A percentile compares a stretch with the other conserved stretches of the same genome.
These are phyloP conservation scores for Boletus rubroflammeus DNA, from an alignment of 768 basidiomycete genomes.

Conservation along the genomic window DNA sequence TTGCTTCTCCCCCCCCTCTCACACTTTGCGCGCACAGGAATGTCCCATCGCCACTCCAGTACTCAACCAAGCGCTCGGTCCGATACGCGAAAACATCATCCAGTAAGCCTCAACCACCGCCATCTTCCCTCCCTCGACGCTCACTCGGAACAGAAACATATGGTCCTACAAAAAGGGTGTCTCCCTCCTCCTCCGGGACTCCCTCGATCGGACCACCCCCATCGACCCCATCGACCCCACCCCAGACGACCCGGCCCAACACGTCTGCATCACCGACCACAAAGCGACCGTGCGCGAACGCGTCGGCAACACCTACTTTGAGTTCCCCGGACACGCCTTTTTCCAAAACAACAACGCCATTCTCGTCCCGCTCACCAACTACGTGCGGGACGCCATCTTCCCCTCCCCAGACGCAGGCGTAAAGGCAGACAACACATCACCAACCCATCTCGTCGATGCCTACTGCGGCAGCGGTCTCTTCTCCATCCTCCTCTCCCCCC, in stretches of 20 bases:
- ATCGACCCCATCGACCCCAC: conserved; percentile 21
- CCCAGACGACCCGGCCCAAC: conserved; percentile 46
- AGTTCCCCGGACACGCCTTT: conserved; percentile 85
- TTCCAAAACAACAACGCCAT: conserved; percentile 99
- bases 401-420: conserved; percentile 22
- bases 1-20: background rate
- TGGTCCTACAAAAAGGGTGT: conserved; percentile 81
- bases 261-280: conserved; percentile 83
- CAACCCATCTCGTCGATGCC: conserved; percentile 90
- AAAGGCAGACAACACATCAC: conserved; percentile 15
- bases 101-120: conserved; percentile 42
- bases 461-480: conserved; percentile 92
- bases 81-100: conserved; percentile 63
- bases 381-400: conserved; percentile 76
- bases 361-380: conserved; percentile 75
- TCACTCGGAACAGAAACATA: conserved; percentile 57
- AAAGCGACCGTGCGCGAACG: conserved; percentile 77
- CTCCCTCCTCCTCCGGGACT: conserved; percentile 88
- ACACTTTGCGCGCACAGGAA: conserved; percentile 47
- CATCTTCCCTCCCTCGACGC: background rate
- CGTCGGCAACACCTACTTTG: conserved; percentile 78
- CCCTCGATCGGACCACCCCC: conserved; percentile 41
- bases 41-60: conserved; percentile 87
- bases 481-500: conserved; percentile 73
- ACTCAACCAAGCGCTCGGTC: conserved; percentile 63